Evolutionary conservation across 345 rosid genomes (phyloP).

Genomic region (Noccaea caerulescens): DNA sequence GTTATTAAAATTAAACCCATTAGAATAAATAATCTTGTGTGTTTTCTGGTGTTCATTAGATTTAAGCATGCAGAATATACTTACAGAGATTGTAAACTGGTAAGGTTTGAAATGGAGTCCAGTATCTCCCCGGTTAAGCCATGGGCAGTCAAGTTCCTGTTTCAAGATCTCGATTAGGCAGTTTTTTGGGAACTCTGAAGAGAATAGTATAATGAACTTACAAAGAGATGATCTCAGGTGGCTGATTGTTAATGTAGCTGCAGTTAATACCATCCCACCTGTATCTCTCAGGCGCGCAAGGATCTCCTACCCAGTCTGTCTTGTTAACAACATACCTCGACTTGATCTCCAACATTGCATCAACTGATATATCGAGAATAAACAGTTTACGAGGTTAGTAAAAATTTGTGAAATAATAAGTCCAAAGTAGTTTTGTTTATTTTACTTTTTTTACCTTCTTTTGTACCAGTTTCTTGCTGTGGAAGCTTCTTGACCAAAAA

Average conservation of each 20-base stretch:
- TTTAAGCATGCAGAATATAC: background rate
- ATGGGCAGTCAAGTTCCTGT: constrained; percentile 42
- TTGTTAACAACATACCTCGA: constrained; percentile 28
- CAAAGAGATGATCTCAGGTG: constrained; percentile 46
- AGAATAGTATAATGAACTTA: constrained; percentile 26
- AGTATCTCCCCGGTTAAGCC: constrained; percentile 49
- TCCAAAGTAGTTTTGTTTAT: background rate
- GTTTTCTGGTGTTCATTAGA: too few species aligned
- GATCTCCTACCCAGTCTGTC: constrained; percentile 53
- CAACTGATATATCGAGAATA: constrained; percentile 18
- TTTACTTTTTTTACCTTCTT: constrained; percentile 21
- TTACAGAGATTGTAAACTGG: constrained; percentile 46
- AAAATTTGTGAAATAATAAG: background rate
- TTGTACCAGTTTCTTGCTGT: constrained; percentile 24
- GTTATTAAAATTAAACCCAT: background rate
- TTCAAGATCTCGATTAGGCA: background rate
- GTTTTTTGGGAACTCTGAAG: background rate
- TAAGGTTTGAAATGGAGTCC: constrained; percentile 42
- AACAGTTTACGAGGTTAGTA: background rate
- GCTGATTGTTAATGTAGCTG: constrained; percentile 9
- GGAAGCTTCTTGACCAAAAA: constrained; percentile 5
- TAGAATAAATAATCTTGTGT: background rate
- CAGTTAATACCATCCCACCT: constrained; percentile 47
- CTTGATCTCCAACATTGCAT: constrained; percentile 47
- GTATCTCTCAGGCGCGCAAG: constrained; percentile 38